A percentile compares a stretch with the other conserved stretches of the same genome.
Evolutionary conservation across 2,329 filamentous ascomycete species (phyloP).

Genomic region (Microcyclosporella mali): DNA sequence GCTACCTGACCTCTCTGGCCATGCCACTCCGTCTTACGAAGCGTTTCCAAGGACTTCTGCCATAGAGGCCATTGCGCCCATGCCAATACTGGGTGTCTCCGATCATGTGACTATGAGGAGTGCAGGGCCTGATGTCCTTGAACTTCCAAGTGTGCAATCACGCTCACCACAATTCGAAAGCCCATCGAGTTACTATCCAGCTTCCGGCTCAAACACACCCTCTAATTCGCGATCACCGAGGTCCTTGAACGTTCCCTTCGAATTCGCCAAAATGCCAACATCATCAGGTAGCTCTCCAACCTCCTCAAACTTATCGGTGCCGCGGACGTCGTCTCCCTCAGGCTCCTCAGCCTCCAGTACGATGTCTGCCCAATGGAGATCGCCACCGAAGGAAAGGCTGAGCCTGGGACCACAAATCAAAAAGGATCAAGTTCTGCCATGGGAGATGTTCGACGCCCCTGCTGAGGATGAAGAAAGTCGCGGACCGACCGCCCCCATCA

Average conservation of each 20-base stretch:
- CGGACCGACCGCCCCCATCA: neutral
- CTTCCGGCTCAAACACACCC: neutral
- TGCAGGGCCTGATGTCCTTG: neutral
- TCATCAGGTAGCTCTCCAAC: neutral
- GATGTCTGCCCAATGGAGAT: neutral
- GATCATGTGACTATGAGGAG: neutral
- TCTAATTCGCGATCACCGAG: neutral
- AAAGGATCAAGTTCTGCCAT: slow-evolving; percentile 12
- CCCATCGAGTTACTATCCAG: too few species aligned
- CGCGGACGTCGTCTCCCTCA: neutral
- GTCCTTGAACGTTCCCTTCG: neutral
- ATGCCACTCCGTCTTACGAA: slow-evolving; percentile 2
- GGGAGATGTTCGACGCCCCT: slow-evolving; percentile 15
- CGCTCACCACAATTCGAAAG: neutral
- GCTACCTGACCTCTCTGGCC: neutral
- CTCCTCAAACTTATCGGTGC: neutral
- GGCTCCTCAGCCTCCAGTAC: neutral
- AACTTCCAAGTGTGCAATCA: neutral
- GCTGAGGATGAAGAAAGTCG: neutral
- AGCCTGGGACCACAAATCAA: neutral
- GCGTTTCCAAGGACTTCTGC: slow-evolving; percentile 7
- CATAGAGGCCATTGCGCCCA: neutral
- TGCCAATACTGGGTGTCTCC: neutral
- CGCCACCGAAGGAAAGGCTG: neutral
- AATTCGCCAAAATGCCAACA: neutral